These are phyloP conservation scores for Diplocarpon rosae DNA, from an alignment of 2,329 filamentous ascomycete species.

Conservation along the genomic window DNA sequence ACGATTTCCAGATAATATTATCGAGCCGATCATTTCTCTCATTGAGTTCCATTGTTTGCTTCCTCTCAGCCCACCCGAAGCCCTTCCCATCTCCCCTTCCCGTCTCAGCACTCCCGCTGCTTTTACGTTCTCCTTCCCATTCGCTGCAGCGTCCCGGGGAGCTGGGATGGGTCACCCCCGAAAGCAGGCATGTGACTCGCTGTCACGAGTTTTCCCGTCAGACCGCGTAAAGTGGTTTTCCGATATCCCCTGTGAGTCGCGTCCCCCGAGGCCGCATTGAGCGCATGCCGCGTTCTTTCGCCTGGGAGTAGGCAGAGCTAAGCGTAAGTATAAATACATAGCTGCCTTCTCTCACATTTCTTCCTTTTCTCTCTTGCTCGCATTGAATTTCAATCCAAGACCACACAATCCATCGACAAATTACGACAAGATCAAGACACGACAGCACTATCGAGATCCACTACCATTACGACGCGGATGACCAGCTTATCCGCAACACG, in stretches of 20 bases:
- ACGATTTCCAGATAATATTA: no score
- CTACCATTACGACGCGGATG: not conserved
- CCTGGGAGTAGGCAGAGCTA: conserved; percentile 2
- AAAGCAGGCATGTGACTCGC: not conserved
- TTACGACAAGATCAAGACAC: not conserved
- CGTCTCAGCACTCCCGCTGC: not conserved
- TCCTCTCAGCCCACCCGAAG: not conserved
- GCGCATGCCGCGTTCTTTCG: conserved; percentile 10
- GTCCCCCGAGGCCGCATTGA: conserved; percentile 11
- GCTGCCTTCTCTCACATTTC: conserved; percentile 5
- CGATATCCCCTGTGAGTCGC: conserved; percentile 1
- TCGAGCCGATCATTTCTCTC: no score
- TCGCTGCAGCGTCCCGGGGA: not conserved
- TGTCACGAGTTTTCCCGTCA: not conserved
- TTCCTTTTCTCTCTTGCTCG: conserved; percentile 6
- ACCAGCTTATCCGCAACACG: not conserved
- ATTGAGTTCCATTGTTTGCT: no score
- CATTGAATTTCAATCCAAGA: conserved; percentile 3
- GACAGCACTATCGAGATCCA: not conserved
- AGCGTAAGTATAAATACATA: conserved; percentile 15
- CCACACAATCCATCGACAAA: not conserved
- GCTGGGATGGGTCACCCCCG: not conserved
- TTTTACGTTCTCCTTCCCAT: not conserved
- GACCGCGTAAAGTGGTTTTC: not conserved
- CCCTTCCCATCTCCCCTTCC: not conserved